These are phyloP conservation scores for Zizania palustris DNA, from an alignment of 202 grass and related monocot genomes.

Conservation along the genomic window DNA sequence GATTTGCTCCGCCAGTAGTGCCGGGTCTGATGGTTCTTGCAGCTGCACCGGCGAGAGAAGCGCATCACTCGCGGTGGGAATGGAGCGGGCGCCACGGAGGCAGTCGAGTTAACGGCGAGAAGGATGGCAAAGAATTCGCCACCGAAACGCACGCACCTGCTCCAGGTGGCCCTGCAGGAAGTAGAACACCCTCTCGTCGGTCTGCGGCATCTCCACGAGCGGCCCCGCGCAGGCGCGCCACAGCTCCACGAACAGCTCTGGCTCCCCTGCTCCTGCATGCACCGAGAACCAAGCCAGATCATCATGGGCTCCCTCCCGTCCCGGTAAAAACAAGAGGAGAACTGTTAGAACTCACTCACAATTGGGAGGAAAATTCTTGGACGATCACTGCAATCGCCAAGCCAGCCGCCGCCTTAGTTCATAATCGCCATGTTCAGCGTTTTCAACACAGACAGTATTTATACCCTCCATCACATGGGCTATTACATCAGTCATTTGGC, in stretches of 20 bases:
- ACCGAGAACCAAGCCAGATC: background rate
- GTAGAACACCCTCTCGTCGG: constrained; percentile 77
- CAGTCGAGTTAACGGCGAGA: background rate
- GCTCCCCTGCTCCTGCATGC: constrained; percentile 23
- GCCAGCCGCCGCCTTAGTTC: no score
- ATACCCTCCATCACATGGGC: no score
- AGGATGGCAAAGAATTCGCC: background rate
- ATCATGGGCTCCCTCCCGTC: no score
- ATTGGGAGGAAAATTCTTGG: no score
- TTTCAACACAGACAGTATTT: no score
- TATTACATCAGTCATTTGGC: no score
- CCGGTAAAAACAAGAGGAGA: no score
- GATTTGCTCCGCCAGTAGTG: constrained; percentile 73
- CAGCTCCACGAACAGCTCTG: constrained; percentile 71
- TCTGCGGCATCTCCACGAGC: constrained; percentile 81
- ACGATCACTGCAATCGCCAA: no score
- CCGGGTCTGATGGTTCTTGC: constrained; percentile 77
- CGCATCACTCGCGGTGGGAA: constrained; percentile 12
- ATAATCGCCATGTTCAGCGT: no score
- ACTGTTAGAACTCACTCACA: no score
- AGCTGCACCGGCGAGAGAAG: constrained; percentile 46
- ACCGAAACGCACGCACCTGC: constrained; percentile 47
- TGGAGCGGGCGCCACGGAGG: background rate
- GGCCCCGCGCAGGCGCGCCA: constrained; percentile 95
- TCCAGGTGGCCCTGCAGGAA: constrained; percentile 98